Evolutionary conservation across 805 yeast genomes (phyloP).

Genomic region (Groenewaldozyma salmanticensis): DNA sequence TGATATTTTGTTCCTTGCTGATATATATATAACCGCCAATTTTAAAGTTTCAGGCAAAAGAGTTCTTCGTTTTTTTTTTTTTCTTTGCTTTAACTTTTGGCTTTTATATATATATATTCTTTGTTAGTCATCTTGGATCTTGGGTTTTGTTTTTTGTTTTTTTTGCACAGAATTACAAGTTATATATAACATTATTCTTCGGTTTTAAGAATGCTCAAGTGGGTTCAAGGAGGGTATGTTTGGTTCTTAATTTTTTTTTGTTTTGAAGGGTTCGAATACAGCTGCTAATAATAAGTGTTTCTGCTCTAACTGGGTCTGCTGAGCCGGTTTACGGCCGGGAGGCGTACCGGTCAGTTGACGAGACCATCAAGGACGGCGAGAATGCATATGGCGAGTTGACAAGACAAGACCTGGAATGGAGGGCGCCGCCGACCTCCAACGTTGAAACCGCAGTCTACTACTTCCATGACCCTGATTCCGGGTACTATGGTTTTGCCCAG

Average conservation of each 20-base stretch:
- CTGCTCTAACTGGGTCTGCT: constrained; percentile 95
- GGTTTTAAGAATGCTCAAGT: constrained; percentile 53
- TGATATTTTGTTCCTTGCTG: no score
- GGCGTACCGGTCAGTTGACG: constrained; percentile 78
- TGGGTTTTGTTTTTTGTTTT: no score
- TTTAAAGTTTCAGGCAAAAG: no score
- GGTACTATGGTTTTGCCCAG: constrained; percentile 81
- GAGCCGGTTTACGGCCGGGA: constrained; percentile 96
- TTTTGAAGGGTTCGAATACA: background rate
- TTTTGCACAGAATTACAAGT: no score
- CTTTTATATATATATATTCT: no score
- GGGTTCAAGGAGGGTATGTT: constrained; percentile 60
- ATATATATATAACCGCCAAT: no score
- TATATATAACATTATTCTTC: no score
- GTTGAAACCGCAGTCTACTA: constrained; percentile 95
- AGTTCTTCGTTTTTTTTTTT: no score
- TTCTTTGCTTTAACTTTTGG: no score
- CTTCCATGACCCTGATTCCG: constrained; percentile 49
- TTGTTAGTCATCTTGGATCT: no score
- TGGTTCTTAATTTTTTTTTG: constrained; percentile 1
- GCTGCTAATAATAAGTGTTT: constrained; percentile 42
- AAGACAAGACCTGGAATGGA: constrained; percentile 67
- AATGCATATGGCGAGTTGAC: constrained; percentile 53
- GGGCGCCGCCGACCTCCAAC: constrained; percentile 66
- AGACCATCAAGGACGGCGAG: constrained; percentile 38